phyloP scores from a whole-genome alignment of 257 asterid genomes.

The Haberlea rhodopensis region DNA sequence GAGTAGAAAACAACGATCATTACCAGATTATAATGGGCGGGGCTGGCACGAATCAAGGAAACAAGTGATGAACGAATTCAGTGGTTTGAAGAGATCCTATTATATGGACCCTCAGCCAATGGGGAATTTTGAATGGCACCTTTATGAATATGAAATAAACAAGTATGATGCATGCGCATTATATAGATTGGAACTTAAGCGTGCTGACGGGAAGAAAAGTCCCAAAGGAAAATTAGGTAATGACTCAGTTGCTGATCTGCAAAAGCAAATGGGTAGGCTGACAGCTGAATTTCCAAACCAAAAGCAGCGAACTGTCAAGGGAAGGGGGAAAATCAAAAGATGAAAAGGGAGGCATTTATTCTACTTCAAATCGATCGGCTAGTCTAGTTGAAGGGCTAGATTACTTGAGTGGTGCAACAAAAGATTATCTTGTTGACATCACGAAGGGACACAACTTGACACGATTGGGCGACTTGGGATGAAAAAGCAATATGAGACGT shows the following conservation, averaged over 20 bases:
- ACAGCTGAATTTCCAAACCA: conserved; percentile 67
- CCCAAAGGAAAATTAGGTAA: conserved; percentile 69
- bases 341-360: conserved; percentile 24
- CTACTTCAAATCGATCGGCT: conserved; percentile 27
- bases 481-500: conserved; percentile 33
- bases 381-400: conserved; percentile 46
- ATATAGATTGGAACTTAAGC: conserved; percentile 81
- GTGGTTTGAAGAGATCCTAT: conserved; percentile 93
- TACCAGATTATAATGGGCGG: conserved; percentile 95
- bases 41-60: conserved; percentile 99
- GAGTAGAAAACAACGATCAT: conserved; percentile 85
- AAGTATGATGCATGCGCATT: conserved; percentile 64
- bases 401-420: conserved; percentile 34
- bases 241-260: conserved; percentile 80
- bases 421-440: conserved; percentile 57
- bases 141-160: conserved; percentile 79
- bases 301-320: conserved; percentile 44
- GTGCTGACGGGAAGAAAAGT: conserved; percentile 64
- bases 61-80: conserved; percentile 72
- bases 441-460: conserved; percentile 47
- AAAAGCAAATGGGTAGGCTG: conserved; percentile 82
- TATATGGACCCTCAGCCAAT: conserved; percentile 98
- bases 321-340: conserved; percentile 45
- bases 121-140: conserved; percentile 87
- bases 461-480: conserved; percentile 22